These are phyloP conservation scores for Epichloe gansuensis DNA, from an alignment of 2,329 filamentous ascomycete genomes.

Conservation along the genomic window DNA sequence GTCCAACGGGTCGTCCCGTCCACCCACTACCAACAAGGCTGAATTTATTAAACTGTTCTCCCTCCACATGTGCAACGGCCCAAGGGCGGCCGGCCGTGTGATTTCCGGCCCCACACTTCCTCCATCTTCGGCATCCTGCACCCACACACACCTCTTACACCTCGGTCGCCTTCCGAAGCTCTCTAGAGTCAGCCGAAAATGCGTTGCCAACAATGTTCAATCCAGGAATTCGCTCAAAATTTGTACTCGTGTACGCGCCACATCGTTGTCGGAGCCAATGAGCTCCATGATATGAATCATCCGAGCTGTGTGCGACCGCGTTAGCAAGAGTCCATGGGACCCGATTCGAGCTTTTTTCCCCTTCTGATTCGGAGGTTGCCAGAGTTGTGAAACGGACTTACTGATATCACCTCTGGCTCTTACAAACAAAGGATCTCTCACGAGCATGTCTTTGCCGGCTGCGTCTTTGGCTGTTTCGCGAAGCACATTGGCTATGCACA, in stretches of 20 bases:
- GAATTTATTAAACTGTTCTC: no score
- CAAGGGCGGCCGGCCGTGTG: no score
- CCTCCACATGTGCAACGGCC: no score
- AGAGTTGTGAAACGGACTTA: constrained; percentile 23
- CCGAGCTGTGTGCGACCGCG: constrained; percentile 27
- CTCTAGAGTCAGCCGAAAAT: not conserved
- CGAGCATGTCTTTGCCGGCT: constrained; percentile 31
- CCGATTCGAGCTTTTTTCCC: not conserved
- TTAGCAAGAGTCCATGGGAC: not conserved
- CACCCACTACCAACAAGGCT: no score
- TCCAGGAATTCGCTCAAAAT: constrained; percentile 43
- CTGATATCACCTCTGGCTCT: constrained; percentile 48
- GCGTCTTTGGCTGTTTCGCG: constrained; percentile 37
- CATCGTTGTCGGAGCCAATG: constrained; percentile 47
- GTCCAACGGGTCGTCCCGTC: no score
- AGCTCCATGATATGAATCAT: constrained; percentile 54
- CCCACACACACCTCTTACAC: no score
- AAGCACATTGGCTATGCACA: constrained; percentile 53
- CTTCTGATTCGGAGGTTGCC: not conserved
- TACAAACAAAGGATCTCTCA: constrained; percentile 46
- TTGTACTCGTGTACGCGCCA: constrained; percentile 46
- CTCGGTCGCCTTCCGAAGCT: not conserved
- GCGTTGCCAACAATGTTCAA: not conserved
- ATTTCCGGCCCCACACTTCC: no score
- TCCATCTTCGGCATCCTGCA: no score